These are phyloP conservation scores for Anthracocystis panici-leucophaei DNA, from an alignment of 1,284 basidiomycete species.

Conservation along the genomic window DNA sequence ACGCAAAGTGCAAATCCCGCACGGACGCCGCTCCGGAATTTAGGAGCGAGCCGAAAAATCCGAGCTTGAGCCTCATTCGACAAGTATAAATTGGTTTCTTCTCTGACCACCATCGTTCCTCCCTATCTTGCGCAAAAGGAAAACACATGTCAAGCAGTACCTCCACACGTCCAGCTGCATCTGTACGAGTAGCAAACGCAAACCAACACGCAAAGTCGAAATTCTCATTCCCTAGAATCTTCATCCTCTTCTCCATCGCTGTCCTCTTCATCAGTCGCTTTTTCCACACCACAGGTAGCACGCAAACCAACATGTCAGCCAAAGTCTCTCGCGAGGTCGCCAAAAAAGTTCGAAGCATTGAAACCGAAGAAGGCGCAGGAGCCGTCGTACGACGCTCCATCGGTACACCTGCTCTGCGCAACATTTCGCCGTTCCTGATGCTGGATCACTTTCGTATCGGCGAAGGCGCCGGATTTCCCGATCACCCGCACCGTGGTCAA, in stretches of 20 bases:
- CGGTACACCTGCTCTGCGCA: conserved; percentile 80
- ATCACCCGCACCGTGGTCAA: conserved; percentile 79
- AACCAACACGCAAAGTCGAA: neutral
- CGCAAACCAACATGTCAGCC: conserved; percentile 6
- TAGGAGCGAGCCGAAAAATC: no score
- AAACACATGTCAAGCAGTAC: neutral
- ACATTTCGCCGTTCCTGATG: conserved; percentile 91
- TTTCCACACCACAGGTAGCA: neutral
- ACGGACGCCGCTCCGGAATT: no score
- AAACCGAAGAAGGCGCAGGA: conserved; percentile 88
- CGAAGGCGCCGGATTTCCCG: conserved; percentile 73
- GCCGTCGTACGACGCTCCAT: conserved; percentile 90
- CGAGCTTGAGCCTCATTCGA: no score
- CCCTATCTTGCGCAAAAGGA: no score
- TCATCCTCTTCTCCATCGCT: conserved; percentile 1
- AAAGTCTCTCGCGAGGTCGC: conserved; percentile 77
- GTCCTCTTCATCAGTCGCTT: conserved; percentile 4
- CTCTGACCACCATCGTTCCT: no score
- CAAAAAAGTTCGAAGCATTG: conserved; percentile 81
- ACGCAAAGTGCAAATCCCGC: no score
- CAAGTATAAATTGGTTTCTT: no score
- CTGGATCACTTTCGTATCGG: conserved; percentile 71
- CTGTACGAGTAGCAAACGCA: neutral
- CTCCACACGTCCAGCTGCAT: neutral
- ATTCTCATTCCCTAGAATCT: neutral